These are phyloP conservation scores for Tympanopsis confertula DNA, from an alignment of 2,329 filamentous ascomycete species.

Conservation along the genomic window DNA sequence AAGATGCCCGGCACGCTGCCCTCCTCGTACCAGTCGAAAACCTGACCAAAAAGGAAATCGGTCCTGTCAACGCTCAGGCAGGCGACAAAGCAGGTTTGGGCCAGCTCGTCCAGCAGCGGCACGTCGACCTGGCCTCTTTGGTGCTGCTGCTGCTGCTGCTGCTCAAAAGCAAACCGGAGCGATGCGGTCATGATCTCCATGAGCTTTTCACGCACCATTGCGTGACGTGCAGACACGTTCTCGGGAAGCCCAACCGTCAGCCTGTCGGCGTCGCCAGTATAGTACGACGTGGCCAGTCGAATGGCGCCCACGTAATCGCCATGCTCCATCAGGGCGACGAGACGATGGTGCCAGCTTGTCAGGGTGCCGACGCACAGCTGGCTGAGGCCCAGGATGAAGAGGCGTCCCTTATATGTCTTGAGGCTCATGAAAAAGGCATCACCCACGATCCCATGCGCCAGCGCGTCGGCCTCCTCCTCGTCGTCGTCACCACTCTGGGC, in stretches of 20 bases:
- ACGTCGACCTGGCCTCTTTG: not conserved
- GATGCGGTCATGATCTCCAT: constrained; percentile 90
- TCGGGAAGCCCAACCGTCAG: constrained; percentile 88
- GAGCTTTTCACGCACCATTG: constrained; percentile 76
- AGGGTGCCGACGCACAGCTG: constrained; percentile 82
- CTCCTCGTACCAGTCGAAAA: constrained; percentile 84
- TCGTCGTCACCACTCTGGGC: constrained; percentile 83
- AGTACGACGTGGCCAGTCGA: constrained; percentile 80
- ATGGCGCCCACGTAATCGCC: constrained; percentile 94
- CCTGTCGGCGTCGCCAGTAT: constrained; percentile 81
- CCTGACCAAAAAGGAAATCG: constrained; percentile 81
- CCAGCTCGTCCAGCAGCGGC: constrained; percentile 53
- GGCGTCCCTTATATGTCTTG: constrained; percentile 81
- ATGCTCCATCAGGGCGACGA: constrained; percentile 88
- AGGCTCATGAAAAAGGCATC: constrained; percentile 99
- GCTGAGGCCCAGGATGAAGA: constrained; percentile 88
- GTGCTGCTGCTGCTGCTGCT: constrained; percentile 36
- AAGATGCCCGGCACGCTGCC: constrained; percentile 63
- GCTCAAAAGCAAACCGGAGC: constrained; percentile 74
- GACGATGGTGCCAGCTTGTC: constrained; percentile 91
- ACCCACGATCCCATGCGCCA: constrained; percentile 89
- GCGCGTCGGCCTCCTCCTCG: constrained; percentile 34
- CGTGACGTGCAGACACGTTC: constrained; percentile 62
- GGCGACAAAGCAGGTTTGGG: constrained; percentile 71
- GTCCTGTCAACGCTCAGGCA: constrained; percentile 67